Conservation (phyloP, 2,329 filamentous ascomycete genomes). For the Karstenula rhodostoma region DNA sequence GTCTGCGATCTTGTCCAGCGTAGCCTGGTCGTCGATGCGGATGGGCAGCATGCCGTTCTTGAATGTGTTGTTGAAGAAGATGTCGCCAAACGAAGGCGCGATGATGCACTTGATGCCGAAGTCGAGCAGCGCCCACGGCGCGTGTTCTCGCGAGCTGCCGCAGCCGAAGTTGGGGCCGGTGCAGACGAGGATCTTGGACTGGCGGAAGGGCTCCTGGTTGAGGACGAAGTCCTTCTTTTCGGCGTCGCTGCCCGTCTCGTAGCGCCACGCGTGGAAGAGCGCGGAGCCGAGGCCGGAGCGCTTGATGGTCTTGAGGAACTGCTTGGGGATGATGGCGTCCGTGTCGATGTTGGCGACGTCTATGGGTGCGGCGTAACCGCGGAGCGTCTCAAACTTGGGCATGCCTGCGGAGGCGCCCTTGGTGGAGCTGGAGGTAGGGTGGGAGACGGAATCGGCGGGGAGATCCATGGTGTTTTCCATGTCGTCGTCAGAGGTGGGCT, state of each 20-base stretch:
- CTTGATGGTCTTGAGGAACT: conserved; percentile 99
- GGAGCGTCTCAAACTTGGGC: conserved; percentile 82
- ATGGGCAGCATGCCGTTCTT: conserved; percentile 99
- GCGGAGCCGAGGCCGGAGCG: conserved; percentile 89
- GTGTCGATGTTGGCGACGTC: conserved; percentile 94
- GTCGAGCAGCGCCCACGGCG: conserved; percentile 94
- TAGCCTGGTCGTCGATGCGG: conserved; percentile 70
- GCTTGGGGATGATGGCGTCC: conserved; percentile 99
- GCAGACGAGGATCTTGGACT: conserved; percentile 87
- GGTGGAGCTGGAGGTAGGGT: conserved; percentile 65
- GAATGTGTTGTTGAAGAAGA: conserved; percentile 99
- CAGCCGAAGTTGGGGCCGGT: conserved; percentile 96
- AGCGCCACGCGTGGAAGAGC: conserved; percentile 86
- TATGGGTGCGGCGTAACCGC: conserved; percentile 86
- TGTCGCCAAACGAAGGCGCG: conserved; percentile 86
- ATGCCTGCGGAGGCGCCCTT: conserved; percentile 68
- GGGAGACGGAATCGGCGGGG: conserved; percentile 70
- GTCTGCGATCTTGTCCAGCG: conserved; percentile 74
- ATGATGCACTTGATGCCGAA: conserved; percentile 96
- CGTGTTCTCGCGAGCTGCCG: conserved; percentile 90
- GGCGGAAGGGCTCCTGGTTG: conserved; percentile 86
- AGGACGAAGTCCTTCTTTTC: conserved; percentile 86
- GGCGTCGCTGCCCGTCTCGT: conserved; percentile 67
- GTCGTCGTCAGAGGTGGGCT: conserved; percentile 68
- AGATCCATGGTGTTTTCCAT: conserved; percentile 69